These are phyloP conservation scores for Linum tenue DNA, from an alignment of 345 rosid species.

Conservation along the genomic window DNA sequence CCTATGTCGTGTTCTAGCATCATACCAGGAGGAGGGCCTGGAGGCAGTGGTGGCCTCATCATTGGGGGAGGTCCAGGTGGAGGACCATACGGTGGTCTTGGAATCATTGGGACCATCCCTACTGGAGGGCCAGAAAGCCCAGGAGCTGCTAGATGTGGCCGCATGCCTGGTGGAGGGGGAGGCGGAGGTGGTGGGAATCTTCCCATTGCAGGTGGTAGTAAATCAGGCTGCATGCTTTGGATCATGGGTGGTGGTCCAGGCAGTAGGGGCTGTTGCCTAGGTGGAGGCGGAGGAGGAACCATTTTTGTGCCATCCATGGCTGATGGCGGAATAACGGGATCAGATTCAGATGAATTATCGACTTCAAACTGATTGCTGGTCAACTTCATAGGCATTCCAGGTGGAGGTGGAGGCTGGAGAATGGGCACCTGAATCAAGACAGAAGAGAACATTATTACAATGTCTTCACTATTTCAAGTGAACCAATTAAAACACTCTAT, in stretches of 20 bases:
- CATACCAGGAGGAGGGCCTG: conserved; percentile 74
- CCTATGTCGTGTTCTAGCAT: conserved; percentile 35
- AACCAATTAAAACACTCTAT: too few species aligned
- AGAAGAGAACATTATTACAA: not conserved
- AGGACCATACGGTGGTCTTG: conserved; percentile 82
- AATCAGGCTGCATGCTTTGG: conserved; percentile 43
- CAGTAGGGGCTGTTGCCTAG: conserved; percentile 45
- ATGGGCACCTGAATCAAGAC: conserved; percentile 33
- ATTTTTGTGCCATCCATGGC: conserved; percentile 37
- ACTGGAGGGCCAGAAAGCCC: conserved; percentile 58
- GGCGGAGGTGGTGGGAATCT: conserved; percentile 54
- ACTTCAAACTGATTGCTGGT: conserved; percentile 39
- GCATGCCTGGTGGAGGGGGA: conserved; percentile 71
- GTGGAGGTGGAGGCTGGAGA: conserved; percentile 27
- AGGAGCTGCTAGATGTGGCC: conserved; percentile 32
- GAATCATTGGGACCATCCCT: conserved; percentile 54
- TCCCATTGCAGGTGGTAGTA: conserved; percentile 59
- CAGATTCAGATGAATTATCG: conserved; percentile 32
- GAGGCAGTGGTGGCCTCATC: conserved; percentile 97
- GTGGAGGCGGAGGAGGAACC: conserved; percentile 88
- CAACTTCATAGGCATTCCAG: conserved; percentile 40
- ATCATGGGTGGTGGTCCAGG: conserved; percentile 34
- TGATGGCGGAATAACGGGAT: conserved; percentile 27
- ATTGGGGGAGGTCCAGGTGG: conserved; percentile 80
- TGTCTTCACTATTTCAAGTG: too few species aligned